Percentiles rank a stretch among this genome's conserved stretches.
phyloP scores from a whole-genome alignment of 2,329 filamentous ascomycete genomes.

The Venturia nashicola region DNA sequence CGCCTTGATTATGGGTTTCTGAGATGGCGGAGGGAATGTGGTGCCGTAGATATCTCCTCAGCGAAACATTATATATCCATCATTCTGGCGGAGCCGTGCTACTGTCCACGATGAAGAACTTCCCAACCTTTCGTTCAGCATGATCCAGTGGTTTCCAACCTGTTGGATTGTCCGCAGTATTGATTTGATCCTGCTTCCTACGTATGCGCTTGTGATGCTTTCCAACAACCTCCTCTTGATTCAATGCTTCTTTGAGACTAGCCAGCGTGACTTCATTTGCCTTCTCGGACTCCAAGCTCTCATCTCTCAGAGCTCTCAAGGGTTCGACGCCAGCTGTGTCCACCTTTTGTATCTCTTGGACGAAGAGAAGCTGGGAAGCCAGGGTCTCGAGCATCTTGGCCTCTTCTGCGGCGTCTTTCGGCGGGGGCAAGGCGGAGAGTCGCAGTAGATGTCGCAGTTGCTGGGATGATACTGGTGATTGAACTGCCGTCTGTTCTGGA shows the following conservation, averaged over 20 bases:
- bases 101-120: constrained; percentile 67
- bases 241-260: constrained; percentile 44
- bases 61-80: neutral
- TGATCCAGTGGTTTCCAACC: constrained; percentile 59
- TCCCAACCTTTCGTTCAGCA: constrained; percentile 54
- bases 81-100: neutral
- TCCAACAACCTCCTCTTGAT: constrained; percentile 49
- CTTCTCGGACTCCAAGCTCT: constrained; percentile 40
- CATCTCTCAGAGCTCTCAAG: constrained; percentile 69
- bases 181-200: constrained; percentile 25
- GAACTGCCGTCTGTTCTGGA: constrained; percentile 17
- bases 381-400: constrained; percentile 60
- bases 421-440: constrained; percentile 74
- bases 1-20: no score
- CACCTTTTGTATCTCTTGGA: constrained; percentile 71
- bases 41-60: neutral
- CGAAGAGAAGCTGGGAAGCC: constrained; percentile 75
- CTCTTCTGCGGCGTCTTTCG: constrained; percentile 51
- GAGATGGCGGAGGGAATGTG: no score
- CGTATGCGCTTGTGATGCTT: constrained; percentile 37
- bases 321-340: constrained; percentile 63
- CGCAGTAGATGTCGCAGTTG: constrained; percentile 76
- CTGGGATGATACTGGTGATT: constrained; percentile 43
- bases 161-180: constrained; percentile 34
- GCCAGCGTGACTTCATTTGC: constrained; percentile 49